These are phyloP conservation scores for Schwanniomyces vanrijiae DNA, from an alignment of 805 yeast species.

Conservation along the genomic window DNA sequence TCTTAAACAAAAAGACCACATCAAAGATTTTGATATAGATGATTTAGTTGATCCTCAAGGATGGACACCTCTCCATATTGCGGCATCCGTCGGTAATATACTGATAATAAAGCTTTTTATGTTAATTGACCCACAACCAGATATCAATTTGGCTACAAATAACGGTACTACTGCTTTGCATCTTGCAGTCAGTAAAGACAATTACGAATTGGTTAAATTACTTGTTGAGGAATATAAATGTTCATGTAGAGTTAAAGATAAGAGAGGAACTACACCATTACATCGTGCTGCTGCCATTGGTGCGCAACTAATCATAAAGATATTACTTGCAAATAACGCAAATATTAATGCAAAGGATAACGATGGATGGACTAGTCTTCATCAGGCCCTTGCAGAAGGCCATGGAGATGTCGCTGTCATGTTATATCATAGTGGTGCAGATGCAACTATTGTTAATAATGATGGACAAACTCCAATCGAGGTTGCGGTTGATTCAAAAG, in stretches of 20 bases:
- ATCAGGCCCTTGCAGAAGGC: conserved; percentile 90
- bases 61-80: conserved; percentile 88
- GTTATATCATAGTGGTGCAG: conserved; percentile 70
- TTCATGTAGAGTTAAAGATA: conserved; percentile 65
- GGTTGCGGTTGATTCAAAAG: conserved; percentile 36
- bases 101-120: conserved; percentile 53
- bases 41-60: conserved; percentile 71
- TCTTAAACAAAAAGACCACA: conserved; percentile 5
- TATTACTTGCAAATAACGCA: conserved; percentile 47
- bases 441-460: conserved; percentile 41
- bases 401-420: conserved; percentile 71
- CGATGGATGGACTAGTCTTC: conserved; percentile 83
- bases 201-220: conserved; percentile 50
- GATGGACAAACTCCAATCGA: conserved; percentile 50
- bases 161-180: conserved; percentile 76
- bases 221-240: conserved; percentile 58
- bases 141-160: conserved; percentile 60
- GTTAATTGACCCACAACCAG: conserved; percentile 49
- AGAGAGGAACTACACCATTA: conserved; percentile 61
- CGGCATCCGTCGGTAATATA: conserved; percentile 69
- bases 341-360: conserved; percentile 65
- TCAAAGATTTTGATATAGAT: conserved; percentile 57
- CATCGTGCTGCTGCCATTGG: conserved; percentile 87
- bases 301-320: conserved; percentile 51
- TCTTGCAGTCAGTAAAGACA: conserved; percentile 71